These are phyloP conservation scores for Anthracocystis walkeri DNA, from an alignment of 1,284 basidiomycete species.

Conservation along the genomic window DNA sequence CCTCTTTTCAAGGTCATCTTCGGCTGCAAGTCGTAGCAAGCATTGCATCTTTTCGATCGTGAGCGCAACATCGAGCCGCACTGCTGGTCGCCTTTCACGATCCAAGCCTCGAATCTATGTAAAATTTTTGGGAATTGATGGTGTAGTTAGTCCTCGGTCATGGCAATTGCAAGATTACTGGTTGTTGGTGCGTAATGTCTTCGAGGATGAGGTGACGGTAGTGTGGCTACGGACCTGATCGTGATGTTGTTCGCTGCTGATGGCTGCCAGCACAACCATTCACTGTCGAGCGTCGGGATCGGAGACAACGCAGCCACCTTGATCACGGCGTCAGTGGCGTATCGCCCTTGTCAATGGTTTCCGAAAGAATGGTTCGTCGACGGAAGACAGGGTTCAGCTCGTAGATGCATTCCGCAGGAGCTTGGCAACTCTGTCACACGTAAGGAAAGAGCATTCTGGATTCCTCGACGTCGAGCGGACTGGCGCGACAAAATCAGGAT, in stretches of 20 bases:
- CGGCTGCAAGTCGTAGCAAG: neutral
- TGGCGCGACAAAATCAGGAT: neutral
- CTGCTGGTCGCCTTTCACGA: neutral
- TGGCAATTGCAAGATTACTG: too few relatives aligned
- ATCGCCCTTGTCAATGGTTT: neutral
- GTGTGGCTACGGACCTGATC: too few relatives aligned
- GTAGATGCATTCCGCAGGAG: neutral
- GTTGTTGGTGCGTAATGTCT: too few relatives aligned
- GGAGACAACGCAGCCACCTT: conserved; percentile 6
- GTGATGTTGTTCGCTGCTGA: too few relatives aligned
- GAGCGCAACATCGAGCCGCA: conserved; percentile 15
- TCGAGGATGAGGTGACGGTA: too few relatives aligned
- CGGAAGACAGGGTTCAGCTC: neutral
- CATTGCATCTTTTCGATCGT: conserved; percentile 17
- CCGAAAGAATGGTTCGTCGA: neutral
- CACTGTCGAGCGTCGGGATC: neutral
- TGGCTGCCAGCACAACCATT: too few relatives aligned
- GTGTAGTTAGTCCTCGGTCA: too few relatives aligned
- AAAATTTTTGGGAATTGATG: too few relatives aligned
- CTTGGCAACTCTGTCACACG: neutral
- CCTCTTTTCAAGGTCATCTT: neutral
- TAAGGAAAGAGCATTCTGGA: too few relatives aligned
- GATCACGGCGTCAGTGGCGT: neutral
- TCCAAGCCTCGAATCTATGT: too few relatives aligned
- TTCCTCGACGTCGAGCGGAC: too few relatives aligned